Conservation (phyloP, 2,329 filamentous ascomycete species). For the Fusarium beomiforme region DNA sequence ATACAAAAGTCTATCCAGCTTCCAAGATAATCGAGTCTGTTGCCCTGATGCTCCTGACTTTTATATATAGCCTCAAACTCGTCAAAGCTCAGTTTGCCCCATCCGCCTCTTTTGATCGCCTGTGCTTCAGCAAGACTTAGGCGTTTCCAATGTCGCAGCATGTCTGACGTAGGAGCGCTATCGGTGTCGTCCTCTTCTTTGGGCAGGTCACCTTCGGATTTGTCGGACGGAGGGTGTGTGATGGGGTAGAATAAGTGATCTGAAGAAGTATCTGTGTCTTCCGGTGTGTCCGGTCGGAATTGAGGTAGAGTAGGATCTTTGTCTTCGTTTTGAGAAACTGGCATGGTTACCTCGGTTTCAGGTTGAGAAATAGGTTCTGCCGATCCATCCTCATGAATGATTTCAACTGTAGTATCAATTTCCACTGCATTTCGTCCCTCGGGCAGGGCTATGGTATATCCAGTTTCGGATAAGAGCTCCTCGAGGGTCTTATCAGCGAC, state of each 20-base stretch:
- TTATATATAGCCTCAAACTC: constrained; percentile 85
- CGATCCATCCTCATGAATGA: constrained; percentile 37
- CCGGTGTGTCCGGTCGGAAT: constrained; percentile 67
- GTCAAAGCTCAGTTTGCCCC: constrained; percentile 77
- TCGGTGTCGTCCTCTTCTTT: constrained; percentile 25
- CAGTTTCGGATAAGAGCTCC: constrained; percentile 55
- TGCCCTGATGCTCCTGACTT: constrained; percentile 68
- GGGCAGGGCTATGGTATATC: constrained; percentile 54
- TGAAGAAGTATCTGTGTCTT: constrained; percentile 28
- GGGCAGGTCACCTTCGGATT: neutral
- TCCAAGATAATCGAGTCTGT: constrained; percentile 81
- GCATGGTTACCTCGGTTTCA: constrained; percentile 27
- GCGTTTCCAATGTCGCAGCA: constrained; percentile 60
- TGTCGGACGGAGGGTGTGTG: constrained; percentile 12
- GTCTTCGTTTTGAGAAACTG: constrained; percentile 45
- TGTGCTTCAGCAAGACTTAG: constrained; percentile 75
- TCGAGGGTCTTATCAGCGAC: constrained; percentile 43
- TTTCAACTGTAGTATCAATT: constrained; percentile 42
- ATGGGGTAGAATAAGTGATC: constrained; percentile 37
- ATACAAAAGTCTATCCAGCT: constrained; percentile 90
- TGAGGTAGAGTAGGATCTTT: constrained; percentile 75
- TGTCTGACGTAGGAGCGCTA: constrained; percentile 43
- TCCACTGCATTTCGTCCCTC: constrained; percentile 48
- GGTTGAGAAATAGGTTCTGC: constrained; percentile 19
- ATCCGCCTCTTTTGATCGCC: constrained; percentile 77